Evolutionary conservation across 495 filamentous ascomycete species (phyloP).

Genomic region (Apodospora peruviana): DNA sequence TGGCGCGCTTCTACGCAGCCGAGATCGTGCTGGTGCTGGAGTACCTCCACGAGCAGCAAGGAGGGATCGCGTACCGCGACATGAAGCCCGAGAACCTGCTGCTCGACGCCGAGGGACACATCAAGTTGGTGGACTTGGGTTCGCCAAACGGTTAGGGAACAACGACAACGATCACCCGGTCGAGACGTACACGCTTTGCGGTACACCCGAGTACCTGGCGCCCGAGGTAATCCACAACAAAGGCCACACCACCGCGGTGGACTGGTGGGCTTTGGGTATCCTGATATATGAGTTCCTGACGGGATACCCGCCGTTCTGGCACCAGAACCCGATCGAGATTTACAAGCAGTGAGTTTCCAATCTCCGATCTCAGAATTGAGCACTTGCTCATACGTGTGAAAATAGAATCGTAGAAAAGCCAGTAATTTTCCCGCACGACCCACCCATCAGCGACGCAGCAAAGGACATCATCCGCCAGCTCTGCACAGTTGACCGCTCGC

Average conservation of each 20-base stretch:
- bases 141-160: constrained; percentile 74
- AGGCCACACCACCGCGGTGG: constrained; percentile 92
- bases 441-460: constrained; percentile 63
- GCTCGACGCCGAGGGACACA: constrained; percentile 84
- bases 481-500: constrained; percentile 83
- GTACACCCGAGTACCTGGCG: constrained; percentile 93
- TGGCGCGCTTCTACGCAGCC: constrained; percentile 87
- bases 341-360: constrained; percentile 69
- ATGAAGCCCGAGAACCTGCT: constrained; percentile 96
- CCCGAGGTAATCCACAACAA: constrained; percentile 96
- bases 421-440: constrained; percentile 59
- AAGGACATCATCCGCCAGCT: constrained; percentile 79
- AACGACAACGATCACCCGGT: constrained; percentile 43
- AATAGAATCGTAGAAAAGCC: constrained; percentile 68
- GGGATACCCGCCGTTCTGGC: constrained; percentile 96
- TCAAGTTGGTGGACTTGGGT: constrained; percentile 97
- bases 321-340: constrained; percentile 91
- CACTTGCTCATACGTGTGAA: constrained; percentile 3
- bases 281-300: constrained; percentile 94
- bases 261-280: constrained; percentile 98
- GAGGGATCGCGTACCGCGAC: constrained; percentile 87
- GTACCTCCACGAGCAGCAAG: constrained; percentile 78
- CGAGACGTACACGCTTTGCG: constrained; percentile 94
- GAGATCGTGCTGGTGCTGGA: constrained; percentile 92
- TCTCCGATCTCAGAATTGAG: neutral